These are phyloP conservation scores for Catharanthus roseus DNA, from an alignment of 257 asterid genomes.

Conservation along the genomic window DNA sequence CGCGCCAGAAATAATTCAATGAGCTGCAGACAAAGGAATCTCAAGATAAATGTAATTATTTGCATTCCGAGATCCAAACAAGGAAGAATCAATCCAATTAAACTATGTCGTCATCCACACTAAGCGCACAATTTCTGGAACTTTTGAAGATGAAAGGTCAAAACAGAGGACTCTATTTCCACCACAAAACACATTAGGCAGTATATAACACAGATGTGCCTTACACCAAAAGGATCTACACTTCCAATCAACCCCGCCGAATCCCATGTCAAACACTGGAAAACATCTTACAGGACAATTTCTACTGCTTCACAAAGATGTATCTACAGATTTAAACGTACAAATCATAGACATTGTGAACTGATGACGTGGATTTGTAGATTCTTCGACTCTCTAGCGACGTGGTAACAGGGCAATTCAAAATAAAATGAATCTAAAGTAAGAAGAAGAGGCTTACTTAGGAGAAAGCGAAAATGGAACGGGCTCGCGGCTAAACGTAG, in stretches of 20 bases:
- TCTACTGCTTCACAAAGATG: not conserved
- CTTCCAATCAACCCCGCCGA: not conserved
- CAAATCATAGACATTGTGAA: not conserved
- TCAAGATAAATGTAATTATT: not conserved
- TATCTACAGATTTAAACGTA: not conserved
- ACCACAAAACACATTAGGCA: no score
- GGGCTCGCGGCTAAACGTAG: slow-evolving; percentile 68
- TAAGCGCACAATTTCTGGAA: not conserved
- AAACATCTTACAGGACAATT: no score
- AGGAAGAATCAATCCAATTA: not conserved
- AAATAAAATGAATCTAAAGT: not conserved
- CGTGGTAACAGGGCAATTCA: not conserved
- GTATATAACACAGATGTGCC: not conserved
- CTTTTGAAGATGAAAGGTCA: not conserved
- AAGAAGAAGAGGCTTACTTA: slow-evolving; percentile 31
- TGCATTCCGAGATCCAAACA: not conserved
- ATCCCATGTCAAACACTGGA: not conserved
- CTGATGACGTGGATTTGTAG: not conserved
- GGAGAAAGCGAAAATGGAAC: slow-evolving; percentile 66
- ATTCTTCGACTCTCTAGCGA: not conserved
- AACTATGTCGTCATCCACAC: not conserved
- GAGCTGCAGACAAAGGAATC: no score
- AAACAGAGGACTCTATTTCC: not conserved
- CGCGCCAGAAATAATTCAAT: not conserved
- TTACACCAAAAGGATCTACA: not conserved